Conservation (phyloP, 108 stramenopile species). For the Fragilariopsis cylindrus region DNA sequence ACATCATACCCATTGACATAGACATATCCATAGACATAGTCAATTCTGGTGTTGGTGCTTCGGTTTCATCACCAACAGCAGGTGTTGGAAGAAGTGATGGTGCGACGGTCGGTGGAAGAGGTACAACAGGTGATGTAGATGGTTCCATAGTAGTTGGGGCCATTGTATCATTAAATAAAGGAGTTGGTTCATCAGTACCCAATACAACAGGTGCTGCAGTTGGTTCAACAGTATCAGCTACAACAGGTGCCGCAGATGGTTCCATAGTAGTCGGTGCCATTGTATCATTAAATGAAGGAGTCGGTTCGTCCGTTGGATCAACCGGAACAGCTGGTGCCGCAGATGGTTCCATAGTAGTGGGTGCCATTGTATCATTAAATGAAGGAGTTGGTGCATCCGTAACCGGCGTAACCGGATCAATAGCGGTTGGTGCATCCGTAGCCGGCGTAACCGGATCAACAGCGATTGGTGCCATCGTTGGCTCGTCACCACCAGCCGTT, state of each 20-base stretch:
- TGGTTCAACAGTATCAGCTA: slow-evolving; percentile 5
- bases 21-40: slow-evolving; percentile 13
- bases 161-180: not conserved
- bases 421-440: no score
- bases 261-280: not conserved
- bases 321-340: not conserved
- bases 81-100: no score
- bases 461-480: not conserved
- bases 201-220: slow-evolving; percentile 13
- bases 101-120: not conserved
- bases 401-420: no score
- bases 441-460: not conserved
- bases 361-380: not conserved
- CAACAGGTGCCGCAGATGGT: slow-evolving; percentile 20
- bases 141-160: not conserved
- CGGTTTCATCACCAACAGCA: not conserved
- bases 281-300: not conserved
- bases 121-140: not conserved
- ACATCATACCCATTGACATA: slow-evolving; percentile 1
- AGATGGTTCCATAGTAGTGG: not conserved
- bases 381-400: not conserved
- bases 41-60: not conserved
- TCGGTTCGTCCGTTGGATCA: slow-evolving; percentile 1
- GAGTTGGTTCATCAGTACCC: not conserved
- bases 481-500: not conserved